Conservation (phyloP, 2,329 filamentous ascomycete genomes). For the Epichloe coenophiala region DNA sequence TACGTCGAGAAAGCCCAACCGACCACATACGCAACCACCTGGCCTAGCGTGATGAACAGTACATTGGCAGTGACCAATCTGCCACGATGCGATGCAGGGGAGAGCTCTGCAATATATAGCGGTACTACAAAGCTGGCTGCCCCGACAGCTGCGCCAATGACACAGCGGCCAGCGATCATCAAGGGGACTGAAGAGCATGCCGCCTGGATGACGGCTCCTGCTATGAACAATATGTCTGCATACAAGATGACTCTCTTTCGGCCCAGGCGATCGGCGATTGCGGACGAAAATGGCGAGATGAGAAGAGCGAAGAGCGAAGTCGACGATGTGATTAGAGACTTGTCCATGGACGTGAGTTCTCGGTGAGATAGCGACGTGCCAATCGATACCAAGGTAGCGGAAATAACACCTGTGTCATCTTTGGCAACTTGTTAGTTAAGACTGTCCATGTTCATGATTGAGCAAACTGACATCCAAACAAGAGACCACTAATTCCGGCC, state of each 20-base stretch:
- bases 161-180: conserved; percentile 55
- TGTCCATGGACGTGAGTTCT: conserved; percentile 48
- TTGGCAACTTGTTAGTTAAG: conserved; percentile 3
- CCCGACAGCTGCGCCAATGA: conserved; percentile 62
- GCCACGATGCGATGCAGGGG: conserved; percentile 59
- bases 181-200: conserved; percentile 37
- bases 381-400: conserved; percentile 52
- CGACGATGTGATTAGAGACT: conserved; percentile 57
- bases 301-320: conserved; percentile 54
- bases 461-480: conserved; percentile 49
- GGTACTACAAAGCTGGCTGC: conserved; percentile 73
- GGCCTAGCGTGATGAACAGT: conserved; percentile 74
- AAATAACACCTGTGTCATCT: conserved; percentile 59
- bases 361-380: conserved; percentile 43
- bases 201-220: conserved; percentile 55
- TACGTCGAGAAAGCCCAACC: conserved; percentile 61
- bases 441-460: background rate
- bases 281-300: conserved; percentile 48
- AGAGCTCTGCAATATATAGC: conserved; percentile 77
- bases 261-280: conserved; percentile 49
- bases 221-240: conserved; percentile 53
- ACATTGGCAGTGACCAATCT: conserved; percentile 69
- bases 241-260: conserved; percentile 49
- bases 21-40: conserved; percentile 75
- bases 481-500: conserved; percentile 51